These are phyloP conservation scores for Xylaria sp. DNA, from an alignment of 2,329 filamentous ascomycete genomes.

Conservation along the genomic window DNA sequence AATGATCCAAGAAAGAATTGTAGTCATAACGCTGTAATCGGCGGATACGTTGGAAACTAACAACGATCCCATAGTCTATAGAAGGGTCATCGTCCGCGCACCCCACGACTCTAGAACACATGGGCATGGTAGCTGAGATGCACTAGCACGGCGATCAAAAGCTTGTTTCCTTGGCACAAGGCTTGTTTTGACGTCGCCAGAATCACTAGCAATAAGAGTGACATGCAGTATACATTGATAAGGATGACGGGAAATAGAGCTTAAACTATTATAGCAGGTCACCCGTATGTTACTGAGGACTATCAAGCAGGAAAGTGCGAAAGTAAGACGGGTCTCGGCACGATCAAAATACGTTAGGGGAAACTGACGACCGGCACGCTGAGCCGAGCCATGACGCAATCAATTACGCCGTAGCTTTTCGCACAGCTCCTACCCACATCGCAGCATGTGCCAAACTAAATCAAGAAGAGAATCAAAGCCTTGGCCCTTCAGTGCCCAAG, in stretches of 20 bases:
- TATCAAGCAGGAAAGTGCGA: background rate
- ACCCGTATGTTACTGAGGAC: background rate
- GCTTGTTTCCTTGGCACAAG: slow-evolving; percentile 30
- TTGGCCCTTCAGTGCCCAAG: background rate
- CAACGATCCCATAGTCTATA: background rate
- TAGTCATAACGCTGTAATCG: background rate
- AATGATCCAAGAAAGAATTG: background rate
- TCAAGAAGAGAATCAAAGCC: background rate
- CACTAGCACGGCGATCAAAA: background rate
- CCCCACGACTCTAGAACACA: background rate
- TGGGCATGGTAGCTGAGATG: slow-evolving; percentile 3
- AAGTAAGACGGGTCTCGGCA: background rate
- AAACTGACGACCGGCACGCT: slow-evolving; percentile 11
- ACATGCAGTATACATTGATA: slow-evolving; percentile 6
- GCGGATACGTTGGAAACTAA: background rate
- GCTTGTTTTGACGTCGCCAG: slow-evolving; percentile 25
- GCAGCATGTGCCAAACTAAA: background rate
- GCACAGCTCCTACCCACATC: background rate
- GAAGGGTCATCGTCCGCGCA: slow-evolving; percentile 1
- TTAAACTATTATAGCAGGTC: background rate
- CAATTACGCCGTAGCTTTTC: slow-evolving; percentile 2
- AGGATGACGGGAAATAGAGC: background rate
- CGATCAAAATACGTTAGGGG: background rate
- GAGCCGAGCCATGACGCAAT: slow-evolving; percentile 31
- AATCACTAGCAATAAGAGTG: slow-evolving; percentile 4